A percentile compares a stretch with the other conserved stretches of the same genome.
Evolutionary conservation across 2,329 filamentous ascomycete genomes (phyloP).

Genomic region (Claviceps quebecensis): DNA sequence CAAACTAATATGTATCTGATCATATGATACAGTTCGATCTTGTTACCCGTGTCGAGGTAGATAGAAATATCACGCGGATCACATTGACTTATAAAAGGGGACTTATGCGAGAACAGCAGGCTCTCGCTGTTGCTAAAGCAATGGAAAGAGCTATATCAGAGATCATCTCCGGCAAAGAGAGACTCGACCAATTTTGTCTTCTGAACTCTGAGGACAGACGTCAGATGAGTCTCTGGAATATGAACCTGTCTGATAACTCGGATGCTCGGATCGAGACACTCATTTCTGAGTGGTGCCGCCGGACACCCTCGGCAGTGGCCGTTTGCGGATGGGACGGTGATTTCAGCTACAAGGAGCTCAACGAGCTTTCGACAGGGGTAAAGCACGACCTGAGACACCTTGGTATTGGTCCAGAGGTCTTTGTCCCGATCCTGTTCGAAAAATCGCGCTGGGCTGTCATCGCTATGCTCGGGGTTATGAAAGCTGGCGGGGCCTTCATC

Average conservation of each 20-base stretch:
- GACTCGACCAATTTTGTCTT: neutral
- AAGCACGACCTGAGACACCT: conserved; percentile 1
- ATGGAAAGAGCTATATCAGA: neutral
- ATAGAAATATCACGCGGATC: neutral
- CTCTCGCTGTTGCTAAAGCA: neutral
- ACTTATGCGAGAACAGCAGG: neutral
- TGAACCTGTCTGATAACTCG: neutral
- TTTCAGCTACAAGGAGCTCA: conserved; percentile 22
- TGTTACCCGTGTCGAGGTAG: neutral
- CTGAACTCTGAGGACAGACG: neutral
- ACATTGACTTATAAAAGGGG: neutral
- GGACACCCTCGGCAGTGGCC: neutral
- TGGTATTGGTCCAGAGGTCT: neutral
- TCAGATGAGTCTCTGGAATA: neutral
- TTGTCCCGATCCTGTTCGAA: conserved; percentile 3
- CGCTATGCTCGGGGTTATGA: conserved; percentile 3
- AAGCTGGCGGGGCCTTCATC: conserved; percentile 1
- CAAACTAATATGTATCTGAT: too few species aligned
- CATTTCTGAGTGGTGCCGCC: neutral
- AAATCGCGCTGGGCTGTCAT: conserved; percentile 5
- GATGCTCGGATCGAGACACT: neutral
- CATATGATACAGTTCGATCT: neutral
- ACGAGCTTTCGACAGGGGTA: conserved; percentile 2
- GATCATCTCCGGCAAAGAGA: neutral
- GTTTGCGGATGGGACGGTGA: conserved; percentile 22